Evolutionary conservation across 257 asterid species (phyloP).

Genomic region (Ocimum tenuiflorum): DNA sequence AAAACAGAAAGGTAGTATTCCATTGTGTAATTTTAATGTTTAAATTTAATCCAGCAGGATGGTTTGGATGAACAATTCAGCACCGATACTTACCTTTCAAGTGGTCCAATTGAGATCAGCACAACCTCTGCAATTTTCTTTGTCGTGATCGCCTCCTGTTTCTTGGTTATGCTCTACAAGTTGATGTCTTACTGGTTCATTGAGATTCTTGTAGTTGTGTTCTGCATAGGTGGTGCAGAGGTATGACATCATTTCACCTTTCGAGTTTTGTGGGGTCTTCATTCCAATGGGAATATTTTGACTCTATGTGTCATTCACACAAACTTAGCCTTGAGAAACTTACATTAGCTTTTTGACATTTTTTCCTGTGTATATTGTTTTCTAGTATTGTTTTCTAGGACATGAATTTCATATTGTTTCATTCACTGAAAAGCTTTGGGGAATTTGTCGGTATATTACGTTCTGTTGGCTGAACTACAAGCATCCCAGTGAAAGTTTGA

Average conservation of each 20-base stretch:
- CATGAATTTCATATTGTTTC: not conserved
- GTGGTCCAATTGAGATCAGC: slow-evolving; percentile 70
- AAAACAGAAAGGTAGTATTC: not conserved
- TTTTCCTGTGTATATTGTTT: not conserved
- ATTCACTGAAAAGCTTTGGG: not conserved
- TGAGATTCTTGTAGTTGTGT: slow-evolving; percentile 85
- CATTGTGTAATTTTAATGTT: not conserved
- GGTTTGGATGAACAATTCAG: slow-evolving; percentile 57
- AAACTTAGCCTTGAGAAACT: not conserved
- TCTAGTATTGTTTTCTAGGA: not conserved
- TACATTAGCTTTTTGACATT: not conserved
- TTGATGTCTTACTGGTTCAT: slow-evolving; percentile 81
- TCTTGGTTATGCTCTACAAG: slow-evolving; percentile 88
- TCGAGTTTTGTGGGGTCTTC: slow-evolving; percentile 32
- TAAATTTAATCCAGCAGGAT: slow-evolving; percentile 46
- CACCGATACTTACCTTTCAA: slow-evolving; percentile 30
- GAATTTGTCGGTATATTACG: not conserved
- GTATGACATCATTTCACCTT: slow-evolving; percentile 31
- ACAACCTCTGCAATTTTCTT: slow-evolving; percentile 66
- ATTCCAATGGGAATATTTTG: not conserved
- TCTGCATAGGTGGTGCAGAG: slow-evolving; percentile 90
- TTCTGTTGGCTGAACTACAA: not conserved
- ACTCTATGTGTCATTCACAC: not conserved
- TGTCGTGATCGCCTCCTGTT: slow-evolving; percentile 79
- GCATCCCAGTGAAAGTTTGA: not conserved